A percentile compares a stretch with the other conserved stretches of the same genome.
phyloP scores from a whole-genome alignment of 805 yeast genomes.

The Starmerella floricola region DNA sequence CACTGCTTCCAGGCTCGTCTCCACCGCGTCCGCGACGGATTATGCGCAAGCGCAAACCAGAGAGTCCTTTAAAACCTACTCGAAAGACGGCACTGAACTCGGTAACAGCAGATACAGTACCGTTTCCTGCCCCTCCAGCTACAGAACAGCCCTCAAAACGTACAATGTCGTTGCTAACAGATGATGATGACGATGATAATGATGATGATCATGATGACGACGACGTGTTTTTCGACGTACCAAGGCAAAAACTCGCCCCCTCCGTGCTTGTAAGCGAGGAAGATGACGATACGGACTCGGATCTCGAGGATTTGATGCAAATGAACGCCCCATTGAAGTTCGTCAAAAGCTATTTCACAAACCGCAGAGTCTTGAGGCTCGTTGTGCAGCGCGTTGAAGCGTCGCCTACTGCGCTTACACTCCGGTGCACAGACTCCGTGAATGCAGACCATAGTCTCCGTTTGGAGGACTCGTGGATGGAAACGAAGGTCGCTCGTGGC shows the following conservation, averaged over 20 bases:
- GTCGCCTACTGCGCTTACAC: background rate
- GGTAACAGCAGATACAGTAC: no score
- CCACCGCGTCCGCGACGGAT: slow-evolving; percentile 16
- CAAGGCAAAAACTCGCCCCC: background rate
- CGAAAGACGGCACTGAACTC: background rate
- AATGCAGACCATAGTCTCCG: background rate
- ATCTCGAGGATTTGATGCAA: slow-evolving; percentile 15
- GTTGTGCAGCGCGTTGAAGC: slow-evolving; percentile 4
- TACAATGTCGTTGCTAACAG: no score
- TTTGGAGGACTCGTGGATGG: slow-evolving; percentile 23
- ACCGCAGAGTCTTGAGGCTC: slow-evolving; percentile 8
- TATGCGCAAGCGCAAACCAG: slow-evolving; percentile 1
- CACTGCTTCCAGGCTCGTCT: slow-evolving; percentile 17
- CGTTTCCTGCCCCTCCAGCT: no score
- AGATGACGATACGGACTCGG: slow-evolving; percentile 4
- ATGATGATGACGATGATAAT: no score
- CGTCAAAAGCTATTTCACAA: slow-evolving; percentile 8
- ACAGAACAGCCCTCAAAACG: no score
- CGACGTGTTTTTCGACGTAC: no score
- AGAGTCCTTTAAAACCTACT: background rate
- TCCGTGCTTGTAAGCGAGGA: slow-evolving; percentile 1
- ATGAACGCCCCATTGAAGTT: slow-evolving; percentile 6
- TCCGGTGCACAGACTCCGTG: slow-evolving; percentile 6
- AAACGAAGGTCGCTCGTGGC: slow-evolving; percentile 19
- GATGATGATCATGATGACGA: no score